phyloP scores from a whole-genome alignment of 1,284 basidiomycete genomes.

The Lignosus rhinocerotis region DNA sequence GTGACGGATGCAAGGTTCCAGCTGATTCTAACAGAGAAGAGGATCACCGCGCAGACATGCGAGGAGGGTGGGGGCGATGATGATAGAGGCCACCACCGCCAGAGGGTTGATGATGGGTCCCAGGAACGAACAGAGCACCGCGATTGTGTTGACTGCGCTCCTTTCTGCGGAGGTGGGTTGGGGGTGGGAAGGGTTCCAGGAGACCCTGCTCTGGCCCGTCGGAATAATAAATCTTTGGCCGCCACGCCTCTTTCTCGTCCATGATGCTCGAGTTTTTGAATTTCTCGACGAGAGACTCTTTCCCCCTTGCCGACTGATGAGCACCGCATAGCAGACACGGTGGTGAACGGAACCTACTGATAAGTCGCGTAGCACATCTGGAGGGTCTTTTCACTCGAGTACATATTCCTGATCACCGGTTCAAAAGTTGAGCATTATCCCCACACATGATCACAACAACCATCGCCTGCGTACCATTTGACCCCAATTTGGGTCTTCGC shows the following conservation, averaged over 20 bases:
- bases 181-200: slow-evolving; percentile 78
- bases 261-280: slow-evolving; percentile 86
- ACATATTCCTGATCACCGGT: slow-evolving; percentile 74
- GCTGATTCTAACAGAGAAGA: too few relatives aligned
- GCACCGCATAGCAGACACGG: not conserved
- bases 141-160: slow-evolving; percentile 76
- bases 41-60: slow-evolving; percentile 14
- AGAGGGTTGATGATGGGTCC: slow-evolving; percentile 20
- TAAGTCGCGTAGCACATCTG: slow-evolving; percentile 88
- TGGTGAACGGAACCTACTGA: slow-evolving; percentile 53
- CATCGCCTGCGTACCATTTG: slow-evolving; percentile 80
- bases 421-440: not conserved
- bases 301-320: slow-evolving; percentile 51
- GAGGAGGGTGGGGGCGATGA: slow-evolving; percentile 22
- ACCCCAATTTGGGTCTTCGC: too few relatives aligned
- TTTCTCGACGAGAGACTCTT: slow-evolving; percentile 83
- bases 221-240: slow-evolving; percentile 83
- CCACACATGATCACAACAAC: slow-evolving; percentile 37
- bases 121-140: slow-evolving; percentile 58
- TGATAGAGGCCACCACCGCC: slow-evolving; percentile 24
- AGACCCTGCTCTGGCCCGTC: slow-evolving; percentile 71
- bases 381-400: slow-evolving; percentile 82
- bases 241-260: slow-evolving; percentile 80
- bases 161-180: slow-evolving; percentile 75
- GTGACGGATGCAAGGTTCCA: not conserved